Percentiles rank a stretch among this genome's conserved stretches.
Conservation (phyloP, 768 basidiomycete genomes). For the Termitomyces sp. region DNA sequence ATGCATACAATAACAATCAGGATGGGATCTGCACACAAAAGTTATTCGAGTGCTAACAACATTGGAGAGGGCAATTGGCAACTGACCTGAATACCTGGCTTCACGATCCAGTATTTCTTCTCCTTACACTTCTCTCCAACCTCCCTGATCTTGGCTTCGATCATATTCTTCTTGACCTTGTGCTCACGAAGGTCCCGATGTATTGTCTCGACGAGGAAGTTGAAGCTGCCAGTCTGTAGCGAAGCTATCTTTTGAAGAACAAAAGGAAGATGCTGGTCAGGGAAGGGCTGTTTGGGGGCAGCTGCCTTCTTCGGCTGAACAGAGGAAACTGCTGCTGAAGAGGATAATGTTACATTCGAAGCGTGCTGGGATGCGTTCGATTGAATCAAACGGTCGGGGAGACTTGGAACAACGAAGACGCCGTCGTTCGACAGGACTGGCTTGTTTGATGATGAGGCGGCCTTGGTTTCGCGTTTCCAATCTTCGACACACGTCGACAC, state of each 20-base stretch:
- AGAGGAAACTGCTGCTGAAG: conserved; percentile 17
- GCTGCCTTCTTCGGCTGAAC: conserved; percentile 29
- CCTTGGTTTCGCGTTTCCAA: conserved; percentile 26
- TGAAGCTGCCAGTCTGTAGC: conserved; percentile 60
- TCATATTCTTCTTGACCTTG: conserved; percentile 80
- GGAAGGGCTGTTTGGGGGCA: conserved; percentile 61
- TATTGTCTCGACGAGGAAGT: conserved; percentile 69
- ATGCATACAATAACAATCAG: neutral
- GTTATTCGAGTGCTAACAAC: neutral
- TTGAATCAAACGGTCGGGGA: conserved; percentile 37
- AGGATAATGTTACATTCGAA: conserved; percentile 14
- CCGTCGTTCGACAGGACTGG: conserved; percentile 21
- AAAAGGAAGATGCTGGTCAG: conserved; percentile 58
- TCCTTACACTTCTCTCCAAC: conserved; percentile 73
- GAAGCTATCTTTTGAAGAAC: conserved; percentile 63
- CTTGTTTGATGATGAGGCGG: conserved; percentile 11
- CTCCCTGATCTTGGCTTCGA: conserved; percentile 79
- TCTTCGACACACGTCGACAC: conserved; percentile 50
- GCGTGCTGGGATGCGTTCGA: conserved; percentile 16
- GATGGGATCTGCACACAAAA: conserved; percentile 9
- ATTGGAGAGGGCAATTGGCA: neutral
- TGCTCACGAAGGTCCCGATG: conserved; percentile 66
- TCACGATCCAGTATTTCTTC: conserved; percentile 74
- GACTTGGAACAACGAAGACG: conserved; percentile 46
- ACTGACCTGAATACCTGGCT: conserved; percentile 34